Percentiles rank a stretch among this genome's conserved stretches.
These are phyloP conservation scores for Puccinia coronata DNA, from an alignment of 1,284 basidiomycete species.

Conservation along the genomic window DNA sequence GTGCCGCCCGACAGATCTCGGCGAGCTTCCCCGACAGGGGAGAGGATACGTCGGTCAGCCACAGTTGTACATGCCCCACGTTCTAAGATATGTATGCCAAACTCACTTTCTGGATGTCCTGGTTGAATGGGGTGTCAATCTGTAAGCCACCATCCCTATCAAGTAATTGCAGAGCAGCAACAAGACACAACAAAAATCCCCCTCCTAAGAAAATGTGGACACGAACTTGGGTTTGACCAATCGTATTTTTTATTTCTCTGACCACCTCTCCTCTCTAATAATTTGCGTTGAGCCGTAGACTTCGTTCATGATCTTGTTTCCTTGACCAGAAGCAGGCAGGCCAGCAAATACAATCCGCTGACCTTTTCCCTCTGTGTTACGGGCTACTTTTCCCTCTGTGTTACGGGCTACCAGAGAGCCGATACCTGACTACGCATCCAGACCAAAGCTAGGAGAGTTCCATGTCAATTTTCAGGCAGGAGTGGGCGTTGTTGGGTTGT, in stretches of 20 bases:
- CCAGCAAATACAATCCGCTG: slow-evolving; percentile 83
- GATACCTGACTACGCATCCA: slow-evolving; percentile 89
- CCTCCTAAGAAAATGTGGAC: not conserved
- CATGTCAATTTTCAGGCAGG: not conserved
- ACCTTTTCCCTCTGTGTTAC: slow-evolving; percentile 88
- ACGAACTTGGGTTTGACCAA: slow-evolving; percentile 83
- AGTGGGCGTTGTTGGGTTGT: too few species aligned
- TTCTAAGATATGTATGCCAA: too few species aligned
- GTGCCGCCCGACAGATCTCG: slow-evolving; percentile 36
- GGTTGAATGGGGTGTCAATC: slow-evolving; percentile 91
- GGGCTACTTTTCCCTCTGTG: too few species aligned
- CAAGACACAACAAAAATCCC: too few species aligned
- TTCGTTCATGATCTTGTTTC: slow-evolving; percentile 68
- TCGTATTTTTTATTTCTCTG: slow-evolving; percentile 77
- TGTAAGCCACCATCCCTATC: slow-evolving; percentile 80
- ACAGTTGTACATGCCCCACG: too few species aligned
- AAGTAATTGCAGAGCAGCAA: not conserved
- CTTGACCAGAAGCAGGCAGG: slow-evolving; percentile 71
- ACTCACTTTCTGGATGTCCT: slow-evolving; percentile 78
- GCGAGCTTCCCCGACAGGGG: too few species aligned
- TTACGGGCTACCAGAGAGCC: slow-evolving; percentile 85
- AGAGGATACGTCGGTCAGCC: too few species aligned
- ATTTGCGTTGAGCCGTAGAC: slow-evolving; percentile 72
- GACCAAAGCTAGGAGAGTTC: slow-evolving; percentile 68
- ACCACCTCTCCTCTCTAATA: slow-evolving; percentile 83